These are phyloP conservation scores for Malus hybrid DNA, from an alignment of 331 rosid species.

Conservation along the genomic window DNA sequence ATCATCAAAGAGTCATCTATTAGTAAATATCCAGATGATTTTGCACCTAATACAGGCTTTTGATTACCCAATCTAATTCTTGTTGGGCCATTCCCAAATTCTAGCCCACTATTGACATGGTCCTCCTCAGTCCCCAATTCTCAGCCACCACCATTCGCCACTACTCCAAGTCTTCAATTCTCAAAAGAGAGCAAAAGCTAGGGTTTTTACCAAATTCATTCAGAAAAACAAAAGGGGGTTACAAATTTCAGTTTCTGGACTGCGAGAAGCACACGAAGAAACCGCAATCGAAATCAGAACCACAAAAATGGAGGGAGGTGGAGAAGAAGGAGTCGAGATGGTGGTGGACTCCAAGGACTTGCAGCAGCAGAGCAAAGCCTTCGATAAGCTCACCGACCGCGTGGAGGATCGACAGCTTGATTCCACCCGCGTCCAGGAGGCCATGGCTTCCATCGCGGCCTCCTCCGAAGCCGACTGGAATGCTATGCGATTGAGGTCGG, in stretches of 20 bases:
- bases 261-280: neutral
- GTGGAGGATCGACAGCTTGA: constrained; percentile 97
- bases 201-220: neutral
- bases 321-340: constrained; percentile 56
- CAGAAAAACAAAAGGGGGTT: neutral
- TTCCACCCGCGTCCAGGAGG: constrained; percentile 97
- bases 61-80: neutral
- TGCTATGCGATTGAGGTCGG: constrained; percentile 60
- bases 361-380: constrained; percentile 91
- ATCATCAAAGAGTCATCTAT: no score
- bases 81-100: neutral
- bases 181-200: neutral
- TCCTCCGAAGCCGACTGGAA: constrained; percentile 83
- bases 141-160: neutral
- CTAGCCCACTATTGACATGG: neutral
- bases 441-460: constrained; percentile 95
- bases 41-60: neutral
- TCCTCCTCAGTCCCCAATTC: neutral
- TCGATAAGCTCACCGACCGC: constrained; percentile 95
- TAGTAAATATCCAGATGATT: no score
- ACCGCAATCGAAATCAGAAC: neutral
- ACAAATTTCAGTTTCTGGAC: neutral
- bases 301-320: constrained; percentile 57
- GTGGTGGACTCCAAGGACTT: constrained; percentile 71
- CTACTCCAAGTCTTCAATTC: neutral